Percentiles rank a stretch among this genome's conserved stretches.
phyloP scores from a whole-genome alignment of 805 yeast genomes.

The Wickerhamomyces ciferrii region DNA sequence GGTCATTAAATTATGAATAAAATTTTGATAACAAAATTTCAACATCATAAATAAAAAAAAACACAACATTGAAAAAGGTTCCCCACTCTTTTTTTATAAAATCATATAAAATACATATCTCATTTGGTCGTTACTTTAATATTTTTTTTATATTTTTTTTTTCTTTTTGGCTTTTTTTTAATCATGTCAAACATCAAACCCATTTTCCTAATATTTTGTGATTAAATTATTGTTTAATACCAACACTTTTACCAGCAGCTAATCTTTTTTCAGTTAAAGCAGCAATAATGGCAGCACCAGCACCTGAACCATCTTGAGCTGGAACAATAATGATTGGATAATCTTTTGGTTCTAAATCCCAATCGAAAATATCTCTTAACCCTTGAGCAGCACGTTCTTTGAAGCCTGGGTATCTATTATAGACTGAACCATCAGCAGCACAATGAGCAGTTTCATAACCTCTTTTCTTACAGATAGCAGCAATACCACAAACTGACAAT shows the following conservation, averaged over 20 bases:
- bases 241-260: conserved; percentile 64
- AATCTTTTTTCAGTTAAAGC: conserved; percentile 85
- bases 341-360: conserved; percentile 44
- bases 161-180: background rate
- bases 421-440: conserved; percentile 97
- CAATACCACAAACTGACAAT: conserved; percentile 90
- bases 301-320: conserved; percentile 98
- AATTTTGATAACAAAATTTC: too few relatives aligned
- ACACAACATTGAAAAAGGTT: background rate
- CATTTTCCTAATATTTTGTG: too few relatives aligned
- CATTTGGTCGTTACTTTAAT: background rate
- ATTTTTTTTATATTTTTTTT: background rate
- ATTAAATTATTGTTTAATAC: conserved; percentile 29
- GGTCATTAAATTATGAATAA: too few relatives aligned
- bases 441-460: conserved; percentile 72
- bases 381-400: conserved; percentile 84
- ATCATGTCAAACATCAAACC: too few relatives aligned
- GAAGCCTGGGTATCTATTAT: conserved; percentile 90
- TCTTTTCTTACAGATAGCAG: conserved; percentile 88
- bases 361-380: conserved; percentile 81
- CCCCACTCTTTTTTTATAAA: background rate
- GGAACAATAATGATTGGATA: conserved; percentile 84
- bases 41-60: background rate
- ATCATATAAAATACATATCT: background rate
- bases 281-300: conserved; percentile 97